Evolutionary conservation across 495 filamentous ascomycete genomes (phyloP).

Genomic region (Hyaloscypha variabilis): DNA sequence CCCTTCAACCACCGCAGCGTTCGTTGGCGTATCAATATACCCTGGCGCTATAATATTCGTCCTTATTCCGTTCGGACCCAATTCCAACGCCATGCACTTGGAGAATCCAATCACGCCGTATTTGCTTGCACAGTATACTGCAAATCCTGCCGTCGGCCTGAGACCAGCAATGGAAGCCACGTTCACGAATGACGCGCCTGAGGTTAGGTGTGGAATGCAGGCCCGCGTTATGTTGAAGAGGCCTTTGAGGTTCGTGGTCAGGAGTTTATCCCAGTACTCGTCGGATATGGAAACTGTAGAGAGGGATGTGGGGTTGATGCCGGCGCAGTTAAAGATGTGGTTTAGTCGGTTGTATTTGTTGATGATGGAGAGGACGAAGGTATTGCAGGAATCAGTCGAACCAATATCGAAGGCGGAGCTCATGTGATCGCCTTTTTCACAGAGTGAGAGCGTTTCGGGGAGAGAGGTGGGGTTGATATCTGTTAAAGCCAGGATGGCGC

Average conservation of each 20-base stretch:
- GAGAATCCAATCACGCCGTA: conserved; percentile 56
- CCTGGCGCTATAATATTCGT: conserved; percentile 59
- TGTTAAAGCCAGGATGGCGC: conserved; percentile 45
- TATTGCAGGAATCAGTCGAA: conserved; percentile 26
- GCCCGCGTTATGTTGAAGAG: conserved; percentile 40
- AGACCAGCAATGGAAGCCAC: conserved; percentile 48
- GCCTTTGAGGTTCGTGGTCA: conserved; percentile 37
- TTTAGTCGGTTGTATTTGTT: conserved; percentile 39
- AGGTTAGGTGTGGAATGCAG: conserved; percentile 27
- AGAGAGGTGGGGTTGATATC: conserved; percentile 43
- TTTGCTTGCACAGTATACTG: conserved; percentile 57
- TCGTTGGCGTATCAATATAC: conserved; percentile 37
- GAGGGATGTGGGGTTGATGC: conserved; percentile 49
- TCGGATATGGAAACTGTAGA: conserved; percentile 33
- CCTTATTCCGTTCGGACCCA: conserved; percentile 53
- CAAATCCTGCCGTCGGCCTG: conserved; percentile 38
- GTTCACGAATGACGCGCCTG: conserved; percentile 36
- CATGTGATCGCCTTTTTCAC: conserved; percentile 32
- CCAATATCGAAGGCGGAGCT: conserved; percentile 43
- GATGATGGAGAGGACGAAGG: conserved; percentile 36
- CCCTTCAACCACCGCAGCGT: conserved; percentile 31
- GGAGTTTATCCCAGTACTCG: conserved; percentile 29
- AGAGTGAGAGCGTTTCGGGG: conserved; percentile 17
- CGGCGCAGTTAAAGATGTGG: conserved; percentile 56
- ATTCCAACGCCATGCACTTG: conserved; percentile 57